Base-by-base conservation (phyloP, 345 rosid genomes). In the Gossypioides kirkii region DNA sequence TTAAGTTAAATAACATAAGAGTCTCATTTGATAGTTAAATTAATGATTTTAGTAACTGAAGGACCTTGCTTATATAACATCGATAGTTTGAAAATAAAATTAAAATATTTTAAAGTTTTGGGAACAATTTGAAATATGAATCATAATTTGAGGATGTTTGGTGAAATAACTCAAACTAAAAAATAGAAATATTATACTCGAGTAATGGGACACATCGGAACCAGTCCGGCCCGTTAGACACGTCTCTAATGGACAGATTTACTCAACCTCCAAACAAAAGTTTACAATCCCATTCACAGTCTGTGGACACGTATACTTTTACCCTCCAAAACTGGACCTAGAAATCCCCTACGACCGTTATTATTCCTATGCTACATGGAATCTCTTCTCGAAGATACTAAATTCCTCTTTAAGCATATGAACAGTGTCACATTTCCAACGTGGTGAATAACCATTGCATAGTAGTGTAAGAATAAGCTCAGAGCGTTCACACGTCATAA, bases 81-180 rank as follows among this genome's bases (percentile, higher is more conserved):
- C 0, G 5, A 4, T 32, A 32, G 1, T 32, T 32, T 32, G 0
- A 32, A 32, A 1, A 32, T 32, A 5, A 4, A 32, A 32, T 32
- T 32, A 32, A 32, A 32, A 32, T 5, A 32, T 32, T 32, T 32
- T 32, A 32, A 32, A 32, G 0, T 32, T 32, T 32, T 1, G 5
- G 1, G 0, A 5, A 4, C 0, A 32, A 32, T 4, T 32, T 32
- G 5, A 32, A 32, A 32, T 32, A 32, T 32, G 1, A 0, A 32
- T 32, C 0, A 32, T 4, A 32, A 0, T 4, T 32, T 32, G 38
- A 32, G 38, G 7, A 32, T 5, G 1, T 32, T 32, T 32, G 38
- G 38, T n/a, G n/a, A n/a, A n/a, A n/a, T n/a, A n/a, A n/a, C n/a
- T 32, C 38, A 32, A 32, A 32, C 4, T 32, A 32, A 32, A 32